Evolutionary conservation across 371 early-diverging fungal genomes (phyloP), one percentile per base, ranked within the genome.

Genomic region (Mucor irregularis): DNA sequence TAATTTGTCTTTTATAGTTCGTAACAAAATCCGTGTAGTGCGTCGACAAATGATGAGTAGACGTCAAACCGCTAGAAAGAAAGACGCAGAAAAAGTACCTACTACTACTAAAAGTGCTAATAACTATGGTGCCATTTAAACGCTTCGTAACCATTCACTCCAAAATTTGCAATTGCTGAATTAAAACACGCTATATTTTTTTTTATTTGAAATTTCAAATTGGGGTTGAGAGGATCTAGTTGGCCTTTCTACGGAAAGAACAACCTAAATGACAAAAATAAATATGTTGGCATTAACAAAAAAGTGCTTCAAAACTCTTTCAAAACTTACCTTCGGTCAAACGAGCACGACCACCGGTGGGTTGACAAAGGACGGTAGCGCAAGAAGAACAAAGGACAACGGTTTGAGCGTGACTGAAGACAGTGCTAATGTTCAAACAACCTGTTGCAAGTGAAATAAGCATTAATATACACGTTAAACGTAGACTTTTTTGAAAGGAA

Each of bases 391-490:
- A 99, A 51, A 91, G 71, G 52, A 98, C 98, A 66, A 97, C 97
- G 56, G 97, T 96, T 78, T 98, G 98, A 59, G 99, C 97, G 83
- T 99, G 99, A 75, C 94, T 93, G 88, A 96, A 99, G 60, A 98
- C 94, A 58, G 95, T 91, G 71, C 96, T 98, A 74, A 97, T 96
- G 78, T 88, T 85, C 71, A 92, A 90, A 86, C 99, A 99, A 52
- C 94, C 95, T 84, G 53, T 14, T 7, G 6, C 16, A 38, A 38
- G 37, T 5, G 22, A 14, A 38, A 49, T 28, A 24, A 30, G 38
- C n/a, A n/a, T n/a, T n/a, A n/a, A n/a, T n/a, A n/a, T n/a, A n/a
- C n/a, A n/a, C n/a, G n/a, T n/a, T n/a, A n/a, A n/a, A n/a, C n/a
- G 5, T 10, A 46, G 16, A 16, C 42, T 22, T 3, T n/a, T 26